Evolutionary conservation across 108 stramenopile genomes (phyloP).

Genomic region (Bacterosira constricta): DNA sequence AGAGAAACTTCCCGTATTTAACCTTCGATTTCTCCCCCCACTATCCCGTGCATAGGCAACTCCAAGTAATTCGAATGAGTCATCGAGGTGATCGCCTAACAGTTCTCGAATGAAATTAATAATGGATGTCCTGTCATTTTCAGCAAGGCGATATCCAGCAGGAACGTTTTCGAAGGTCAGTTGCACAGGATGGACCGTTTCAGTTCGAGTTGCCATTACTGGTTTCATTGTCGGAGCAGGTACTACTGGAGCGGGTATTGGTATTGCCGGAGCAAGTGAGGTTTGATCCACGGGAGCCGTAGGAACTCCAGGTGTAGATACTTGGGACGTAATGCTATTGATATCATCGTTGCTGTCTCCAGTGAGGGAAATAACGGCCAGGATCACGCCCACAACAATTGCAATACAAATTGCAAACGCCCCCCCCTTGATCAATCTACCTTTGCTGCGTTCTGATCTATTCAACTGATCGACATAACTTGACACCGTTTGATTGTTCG

Average conservation of each 20-base stretch:
- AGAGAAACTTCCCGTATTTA: not conserved
- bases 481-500: conserved; percentile 36
- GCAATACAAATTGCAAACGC: conserved; percentile 25
- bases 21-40: not conserved
- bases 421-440: conserved; percentile 25
- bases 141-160: conserved; percentile 5
- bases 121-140: not conserved
- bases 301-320: not conserved
- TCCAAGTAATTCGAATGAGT: not conserved
- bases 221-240: conserved; percentile 1
- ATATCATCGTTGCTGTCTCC: not conserved
- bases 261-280: not conserved
- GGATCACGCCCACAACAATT: conserved; percentile 30
- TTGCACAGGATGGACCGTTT: conserved; percentile 4
- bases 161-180: conserved; percentile 20
- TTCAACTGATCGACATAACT: conserved; percentile 49
- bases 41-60: conserved; percentile 3
- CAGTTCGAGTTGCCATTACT: not conserved
- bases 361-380: conserved; percentile 25
- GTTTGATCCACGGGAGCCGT: not conserved
- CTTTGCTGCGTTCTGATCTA: conserved; percentile 21
- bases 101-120: not conserved
- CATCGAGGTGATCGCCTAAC: not conserved
- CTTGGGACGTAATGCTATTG: not conserved
- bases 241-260: too few species aligned